Base-by-base conservation (phyloP, 169 alveolate species). In the Blepharisma undulans region DNA sequence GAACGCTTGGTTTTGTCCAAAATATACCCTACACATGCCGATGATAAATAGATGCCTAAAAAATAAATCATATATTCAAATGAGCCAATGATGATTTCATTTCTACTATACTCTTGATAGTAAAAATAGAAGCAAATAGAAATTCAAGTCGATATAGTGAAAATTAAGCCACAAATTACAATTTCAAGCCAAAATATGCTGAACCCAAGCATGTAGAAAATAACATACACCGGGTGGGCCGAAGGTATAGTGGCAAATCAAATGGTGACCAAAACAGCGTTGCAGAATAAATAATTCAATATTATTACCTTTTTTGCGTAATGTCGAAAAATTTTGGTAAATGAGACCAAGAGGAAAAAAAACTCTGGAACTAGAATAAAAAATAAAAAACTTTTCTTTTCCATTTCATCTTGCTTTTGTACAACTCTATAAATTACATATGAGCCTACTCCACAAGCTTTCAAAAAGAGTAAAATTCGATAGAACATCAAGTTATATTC, bases 1-100 rank as follows among this genome's bases (percentile, higher is more conserved):
- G 22, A 32, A 7, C 91, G 6, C 30, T 86, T 86, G 22, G 84
- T 25, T 32, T 86, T 86, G 72, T 86, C 91, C 7, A 82, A 21
- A 21, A 66, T n/a, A 27, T 71, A 86, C 12, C 72, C 85, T 6
- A 86, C 66, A 7, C 61, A 16, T 12, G 84, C 7, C 1, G 84
- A 19, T 6, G 72, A 27, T 10, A 72, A 29, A 0, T 10, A n/a
- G 0, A 86, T 60, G 1, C 84, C 48, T 12, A 66, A 0, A 18
- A 25, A 34, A 29, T 25, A 27, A 7, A 78, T 78, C 25, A 22
- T 27, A 32, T 78, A 78, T 21, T 29, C 86, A 78, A 78, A 10
- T 7, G 34, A 21, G 2, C 1, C 60, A 7, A 22, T 78, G 7
- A 78, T 2, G 5, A 12, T 7, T 29, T 14, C 1, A 14, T 25